Conservation (phyloP, 495 filamentous ascomycete species). For the Penicillium simplicissimum region DNA sequence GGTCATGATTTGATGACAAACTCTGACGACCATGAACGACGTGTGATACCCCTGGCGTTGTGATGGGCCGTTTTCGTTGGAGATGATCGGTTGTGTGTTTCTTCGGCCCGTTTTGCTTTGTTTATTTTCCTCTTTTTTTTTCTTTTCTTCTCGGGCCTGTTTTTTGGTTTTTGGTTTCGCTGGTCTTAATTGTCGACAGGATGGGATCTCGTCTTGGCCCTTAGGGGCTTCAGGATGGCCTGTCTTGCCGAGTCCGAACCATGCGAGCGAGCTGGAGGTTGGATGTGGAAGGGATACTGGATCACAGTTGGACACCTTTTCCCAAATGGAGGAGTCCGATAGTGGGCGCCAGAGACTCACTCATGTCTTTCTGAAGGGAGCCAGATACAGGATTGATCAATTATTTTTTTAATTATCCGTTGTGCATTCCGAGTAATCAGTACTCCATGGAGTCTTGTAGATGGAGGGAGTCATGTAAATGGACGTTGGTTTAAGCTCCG, state of each 20-base stretch:
- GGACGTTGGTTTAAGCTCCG: not conserved
- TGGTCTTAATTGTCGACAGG: conserved; percentile 1
- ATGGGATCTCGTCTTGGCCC: not conserved
- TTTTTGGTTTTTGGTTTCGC: not conserved
- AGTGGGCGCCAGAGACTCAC: not conserved
- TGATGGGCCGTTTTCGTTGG: not conserved
- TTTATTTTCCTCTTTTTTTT: not conserved
- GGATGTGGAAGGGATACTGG: not conserved
- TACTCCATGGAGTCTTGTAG: not conserved
- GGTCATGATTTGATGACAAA: too few relatives aligned
- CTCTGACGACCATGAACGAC: not conserved
- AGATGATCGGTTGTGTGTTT: not conserved
- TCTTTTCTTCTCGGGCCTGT: not conserved
- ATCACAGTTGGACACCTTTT: not conserved
- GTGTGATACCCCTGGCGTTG: not conserved
- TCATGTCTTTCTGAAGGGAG: not conserved
- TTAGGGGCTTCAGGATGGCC: not conserved
- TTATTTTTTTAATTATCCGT: not conserved
- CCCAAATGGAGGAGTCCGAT: not conserved
- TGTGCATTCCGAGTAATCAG: not conserved
- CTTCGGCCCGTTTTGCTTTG: not conserved
- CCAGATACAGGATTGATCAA: not conserved
- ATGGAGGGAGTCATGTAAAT: too few relatives aligned
- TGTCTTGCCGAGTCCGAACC: not conserved
- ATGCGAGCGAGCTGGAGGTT: not conserved